phyloP scores from a whole-genome alignment of 2,329 filamentous ascomycete genomes.

The Gnomoniopsis sp. region DNA sequence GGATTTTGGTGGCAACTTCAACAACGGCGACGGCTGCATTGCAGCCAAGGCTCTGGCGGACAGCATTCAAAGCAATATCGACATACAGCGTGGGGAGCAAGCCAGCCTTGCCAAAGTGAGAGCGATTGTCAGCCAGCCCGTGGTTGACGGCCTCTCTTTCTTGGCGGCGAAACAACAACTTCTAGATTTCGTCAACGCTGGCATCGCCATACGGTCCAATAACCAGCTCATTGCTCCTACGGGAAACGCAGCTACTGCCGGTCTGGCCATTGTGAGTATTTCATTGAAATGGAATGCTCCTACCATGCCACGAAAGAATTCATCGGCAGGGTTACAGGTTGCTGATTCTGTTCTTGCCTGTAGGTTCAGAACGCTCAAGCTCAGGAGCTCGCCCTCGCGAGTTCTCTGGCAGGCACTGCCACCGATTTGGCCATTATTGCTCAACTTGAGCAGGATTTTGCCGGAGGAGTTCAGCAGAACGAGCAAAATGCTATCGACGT shows the following conservation, averaged over 20 bases:
- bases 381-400: not conserved
- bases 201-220: not conserved
- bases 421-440: not conserved
- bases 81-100: conserved; percentile 8
- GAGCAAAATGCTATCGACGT: conserved; percentile 2
- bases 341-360: no score
- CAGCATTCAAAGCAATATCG: conserved; percentile 11
- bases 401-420: not conserved
- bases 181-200: conserved; percentile 9
- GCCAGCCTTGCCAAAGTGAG: conserved; percentile 5
- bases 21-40: conserved; percentile 6
- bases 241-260: not conserved
- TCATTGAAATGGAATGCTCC: not conserved
- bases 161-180: conserved; percentile 3
- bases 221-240: conserved; percentile 4
- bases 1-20: not conserved
- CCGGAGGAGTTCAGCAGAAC: conserved; percentile 9
- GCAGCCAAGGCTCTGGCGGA: conserved; percentile 5
- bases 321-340: not conserved
- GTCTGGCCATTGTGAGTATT: not conserved
- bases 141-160: conserved; percentile 3
- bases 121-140: conserved; percentile 1
- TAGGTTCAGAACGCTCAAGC: conserved; percentile 5
- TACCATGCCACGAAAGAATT: not conserved
- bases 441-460: conserved; percentile 3